Evolutionary conservation across 2,329 filamentous ascomycete genomes (phyloP), one percentile per base, ranked within the genome.

Genomic region (Drechmeria coniospora): DNA sequence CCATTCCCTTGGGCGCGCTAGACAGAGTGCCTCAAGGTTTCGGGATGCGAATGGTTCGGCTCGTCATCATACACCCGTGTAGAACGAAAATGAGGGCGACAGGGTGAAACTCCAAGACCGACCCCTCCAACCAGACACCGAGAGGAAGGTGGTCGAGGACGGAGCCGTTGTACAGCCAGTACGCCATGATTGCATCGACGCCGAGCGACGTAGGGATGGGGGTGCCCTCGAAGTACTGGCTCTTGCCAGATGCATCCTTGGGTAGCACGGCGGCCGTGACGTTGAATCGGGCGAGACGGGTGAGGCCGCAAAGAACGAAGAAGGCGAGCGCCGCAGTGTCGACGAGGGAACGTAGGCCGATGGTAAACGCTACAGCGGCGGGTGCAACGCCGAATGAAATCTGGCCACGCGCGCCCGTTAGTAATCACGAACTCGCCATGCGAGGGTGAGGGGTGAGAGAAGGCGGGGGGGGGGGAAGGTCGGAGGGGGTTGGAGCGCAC

Each of bases 371-470:
- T 23, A 80, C 76, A 26, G 75, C 74, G 25, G 90, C 86, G 17
- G 90, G 87, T 25, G 86, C 75, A 28, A 94, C 76, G 41, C 90
- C 90, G 49, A 98, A 98, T 11, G 90, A 94, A 46, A 98, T 81
- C 86, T 94, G 36, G 22, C n/a, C 8, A n/a, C 17, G 15, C 1
- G 22, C 22, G 18, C 29, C 15, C 7, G 23, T 33, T 25, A 37
- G 32, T 23, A n/a, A n/a, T n/a, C n/a, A n/a, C n/a, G n/a, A n/a
- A n/a, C n/a, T n/a, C n/a, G n/a, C n/a, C n/a, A n/a, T n/a, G 20
- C 18, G 18, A 20, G 18, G 7, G 10, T 20, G 7, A 10, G 18
- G 6, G 18, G 10, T 20, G 15, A n/a, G 20, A 8, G 13, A n/a
- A 17, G 8, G 7, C n/a, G 11, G 15, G 10, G 13, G 12, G 21